Conservation (phyloP, 768 basidiomycete genomes). For the Tephrocybe sp. region DNA sequence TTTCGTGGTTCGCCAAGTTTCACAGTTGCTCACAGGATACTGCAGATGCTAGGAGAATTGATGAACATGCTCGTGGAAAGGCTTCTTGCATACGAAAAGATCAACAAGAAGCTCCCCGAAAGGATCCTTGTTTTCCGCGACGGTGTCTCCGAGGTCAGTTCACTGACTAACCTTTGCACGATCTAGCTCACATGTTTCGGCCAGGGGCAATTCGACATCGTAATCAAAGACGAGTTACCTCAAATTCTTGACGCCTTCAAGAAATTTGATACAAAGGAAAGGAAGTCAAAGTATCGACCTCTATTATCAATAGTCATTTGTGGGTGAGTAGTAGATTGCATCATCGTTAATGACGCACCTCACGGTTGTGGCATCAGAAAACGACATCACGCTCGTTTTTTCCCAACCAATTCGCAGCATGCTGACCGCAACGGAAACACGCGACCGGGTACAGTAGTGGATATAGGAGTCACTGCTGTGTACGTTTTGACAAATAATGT, state of each 20-base stretch:
- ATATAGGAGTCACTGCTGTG: slow-evolving; percentile 73
- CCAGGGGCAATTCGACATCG: slow-evolving; percentile 72
- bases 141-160: slow-evolving; percentile 73
- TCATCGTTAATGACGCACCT: background rate
- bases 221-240: slow-evolving; percentile 58
- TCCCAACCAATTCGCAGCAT: slow-evolving; percentile 43
- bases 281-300: slow-evolving; percentile 52
- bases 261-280: slow-evolving; percentile 39
- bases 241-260: slow-evolving; percentile 61
- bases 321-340: slow-evolving; percentile 34
- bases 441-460: slow-evolving; percentile 75
- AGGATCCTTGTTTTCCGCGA: slow-evolving; percentile 75
- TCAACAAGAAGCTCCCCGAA: slow-evolving; percentile 57
- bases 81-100: slow-evolving; percentile 51
- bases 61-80: slow-evolving; percentile 70
- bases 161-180: background rate
- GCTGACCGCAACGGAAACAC: slow-evolving; percentile 75
- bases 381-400: slow-evolving; percentile 66
- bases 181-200: background rate
- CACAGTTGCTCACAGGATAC: background rate
- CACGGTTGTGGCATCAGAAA: slow-evolving; percentile 34
- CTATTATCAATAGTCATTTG: slow-evolving; percentile 73
- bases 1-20: background rate
- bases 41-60: slow-evolving; percentile 71
- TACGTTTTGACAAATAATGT: slow-evolving; percentile 32